Evolutionary conservation across 345 rosid species (phyloP).

Genomic region (Dipteronia sinensis): DNA sequence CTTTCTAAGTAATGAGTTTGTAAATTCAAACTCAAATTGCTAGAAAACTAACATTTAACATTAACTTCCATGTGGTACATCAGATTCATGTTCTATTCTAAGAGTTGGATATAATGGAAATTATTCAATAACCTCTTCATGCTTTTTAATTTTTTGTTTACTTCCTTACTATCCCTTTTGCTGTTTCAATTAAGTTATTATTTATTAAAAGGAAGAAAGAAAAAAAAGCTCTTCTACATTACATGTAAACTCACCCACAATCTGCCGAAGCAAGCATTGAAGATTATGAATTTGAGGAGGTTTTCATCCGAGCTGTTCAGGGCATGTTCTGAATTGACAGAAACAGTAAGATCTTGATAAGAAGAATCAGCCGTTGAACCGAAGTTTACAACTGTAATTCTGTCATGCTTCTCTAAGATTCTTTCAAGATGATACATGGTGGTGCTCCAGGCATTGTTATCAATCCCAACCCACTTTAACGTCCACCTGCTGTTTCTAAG

Average conservation of each 20-base stretch:
- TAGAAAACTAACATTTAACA: background rate
- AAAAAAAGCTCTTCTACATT: background rate
- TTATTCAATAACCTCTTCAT: background rate
- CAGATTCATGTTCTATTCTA: background rate
- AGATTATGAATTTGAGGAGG: conserved; percentile 51
- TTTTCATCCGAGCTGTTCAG: conserved; percentile 62
- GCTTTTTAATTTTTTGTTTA: background rate
- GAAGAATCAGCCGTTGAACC: conserved; percentile 57
- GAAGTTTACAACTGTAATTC: conserved; percentile 52
- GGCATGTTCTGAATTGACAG: conserved; percentile 43
- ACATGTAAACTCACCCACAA: conserved; percentile 56
- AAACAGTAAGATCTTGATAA: conserved; percentile 52
- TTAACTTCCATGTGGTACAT: background rate
- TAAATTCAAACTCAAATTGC: background rate
- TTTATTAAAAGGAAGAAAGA: background rate
- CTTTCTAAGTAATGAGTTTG: background rate
- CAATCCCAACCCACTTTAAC: conserved; percentile 37
- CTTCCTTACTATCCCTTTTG: background rate
- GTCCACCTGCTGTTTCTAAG: conserved; percentile 37
- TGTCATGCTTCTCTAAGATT: conserved; percentile 53
- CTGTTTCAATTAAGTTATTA: background rate
- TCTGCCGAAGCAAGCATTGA: conserved; percentile 55
- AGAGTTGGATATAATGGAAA: background rate
- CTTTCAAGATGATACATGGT: conserved; percentile 51
- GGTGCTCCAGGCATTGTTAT: conserved; percentile 31